Evolutionary conservation across 768 basidiomycete genomes (phyloP).

Genomic region (Dioszegia hungarica): DNA sequence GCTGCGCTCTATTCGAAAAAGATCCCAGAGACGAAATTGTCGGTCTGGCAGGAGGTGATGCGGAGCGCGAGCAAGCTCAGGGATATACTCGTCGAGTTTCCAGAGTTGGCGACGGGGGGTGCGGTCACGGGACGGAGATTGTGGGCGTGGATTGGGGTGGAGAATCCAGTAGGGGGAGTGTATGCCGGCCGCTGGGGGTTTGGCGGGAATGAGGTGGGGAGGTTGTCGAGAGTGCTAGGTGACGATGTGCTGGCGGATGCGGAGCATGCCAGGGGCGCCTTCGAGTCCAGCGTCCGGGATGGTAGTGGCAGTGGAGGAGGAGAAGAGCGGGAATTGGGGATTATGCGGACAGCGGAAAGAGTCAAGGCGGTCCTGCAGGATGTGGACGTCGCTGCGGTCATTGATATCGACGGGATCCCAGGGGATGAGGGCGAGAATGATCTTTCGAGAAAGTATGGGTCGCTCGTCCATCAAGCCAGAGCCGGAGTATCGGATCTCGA

Average conservation of each 20-base stretch:
- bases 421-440: conserved; percentile 16
- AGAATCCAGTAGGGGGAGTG: conserved; percentile 14
- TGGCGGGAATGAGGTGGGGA: conserved; percentile 10
- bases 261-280: conserved; percentile 15
- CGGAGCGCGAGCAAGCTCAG: conserved; percentile 27
- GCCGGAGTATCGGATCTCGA: conserved; percentile 29
- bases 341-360: conserved; percentile 17
- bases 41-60: conserved; percentile 35
- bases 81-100: conserved; percentile 27
- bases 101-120: conserved; percentile 8
- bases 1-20: conserved; percentile 51
- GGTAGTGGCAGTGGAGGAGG: neutral
- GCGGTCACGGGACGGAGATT: conserved; percentile 5
- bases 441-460: conserved; percentile 16
- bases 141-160: conserved; percentile 13
- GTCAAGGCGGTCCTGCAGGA: conserved; percentile 6
- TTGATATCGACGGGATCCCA: conserved; percentile 43
- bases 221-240: conserved; percentile 19
- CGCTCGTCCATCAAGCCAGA: conserved; percentile 33
- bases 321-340: neutral
- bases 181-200: conserved; percentile 30
- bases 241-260: conserved; percentile 13
- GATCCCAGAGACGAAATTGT: conserved; percentile 29
- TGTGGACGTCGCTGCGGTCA: conserved; percentile 40
- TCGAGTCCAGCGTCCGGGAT: conserved; percentile 8